A percentile compares a stretch with the other conserved stretches of the same genome.
Evolutionary conservation across 768 basidiomycete genomes (phyloP).

Genomic region (Kwoniella mangroviensis): DNA sequence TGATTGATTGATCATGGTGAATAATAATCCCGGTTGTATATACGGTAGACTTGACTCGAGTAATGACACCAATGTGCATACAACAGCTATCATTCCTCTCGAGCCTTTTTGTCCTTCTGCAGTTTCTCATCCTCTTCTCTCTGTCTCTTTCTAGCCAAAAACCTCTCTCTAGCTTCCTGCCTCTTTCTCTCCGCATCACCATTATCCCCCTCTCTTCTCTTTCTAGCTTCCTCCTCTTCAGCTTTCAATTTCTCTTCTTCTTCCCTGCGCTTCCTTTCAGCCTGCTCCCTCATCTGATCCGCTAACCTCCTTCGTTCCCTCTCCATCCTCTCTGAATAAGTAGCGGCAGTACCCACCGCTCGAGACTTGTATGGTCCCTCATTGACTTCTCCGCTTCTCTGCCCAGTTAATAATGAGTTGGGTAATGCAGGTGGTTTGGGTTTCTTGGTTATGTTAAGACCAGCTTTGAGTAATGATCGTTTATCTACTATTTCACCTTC

Average conservation of each 20-base stretch:
- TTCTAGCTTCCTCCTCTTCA: conserved; percentile 64
- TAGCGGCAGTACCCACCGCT: conserved; percentile 84
- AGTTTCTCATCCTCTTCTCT: conserved; percentile 63
- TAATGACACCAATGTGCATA: not conserved
- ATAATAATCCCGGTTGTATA: too few species aligned
- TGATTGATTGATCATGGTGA: not conserved
- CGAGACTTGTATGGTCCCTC: conserved; percentile 58
- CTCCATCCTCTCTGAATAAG: conserved; percentile 78
- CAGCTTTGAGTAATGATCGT: conserved; percentile 85
- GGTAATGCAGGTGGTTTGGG: conserved; percentile 60
- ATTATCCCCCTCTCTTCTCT: conserved; percentile 53
- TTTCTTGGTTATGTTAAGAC: conserved; percentile 78
- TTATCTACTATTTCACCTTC: conserved; percentile 98
- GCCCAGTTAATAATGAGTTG: conserved; percentile 59
- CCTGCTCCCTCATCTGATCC: conserved; percentile 77
- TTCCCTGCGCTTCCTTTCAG: conserved; percentile 65
- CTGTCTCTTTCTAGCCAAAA: conserved; percentile 52
- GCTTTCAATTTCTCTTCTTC: conserved; percentile 69
- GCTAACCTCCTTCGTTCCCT: conserved; percentile 78
- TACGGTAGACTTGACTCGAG: too few species aligned
- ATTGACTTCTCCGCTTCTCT: conserved; percentile 14
- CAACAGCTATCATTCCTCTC: conserved; percentile 57
- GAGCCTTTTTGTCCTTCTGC: conserved; percentile 72
- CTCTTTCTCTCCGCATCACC: conserved; percentile 54
- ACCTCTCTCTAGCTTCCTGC: conserved; percentile 52